Conservation (phyloP, 331 rosid genomes). For the Acacia concinna region DNA sequence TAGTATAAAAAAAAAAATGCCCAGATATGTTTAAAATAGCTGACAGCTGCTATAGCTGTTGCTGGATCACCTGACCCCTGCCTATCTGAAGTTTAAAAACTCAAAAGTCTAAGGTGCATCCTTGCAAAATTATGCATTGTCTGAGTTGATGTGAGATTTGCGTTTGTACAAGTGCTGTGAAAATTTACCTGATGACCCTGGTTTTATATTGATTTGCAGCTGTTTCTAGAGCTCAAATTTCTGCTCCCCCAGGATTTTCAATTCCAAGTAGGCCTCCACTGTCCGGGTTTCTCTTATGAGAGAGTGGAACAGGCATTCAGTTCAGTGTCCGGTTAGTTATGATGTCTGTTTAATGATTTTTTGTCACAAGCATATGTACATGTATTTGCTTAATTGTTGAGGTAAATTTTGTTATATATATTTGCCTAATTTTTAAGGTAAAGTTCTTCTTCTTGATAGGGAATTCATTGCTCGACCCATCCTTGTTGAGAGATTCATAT, state of each 20-base stretch:
- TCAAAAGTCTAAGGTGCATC: not conserved
- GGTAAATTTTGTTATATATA: not conserved
- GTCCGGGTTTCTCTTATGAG: constrained; percentile 90
- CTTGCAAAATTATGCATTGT: not conserved
- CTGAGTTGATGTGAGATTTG: not conserved
- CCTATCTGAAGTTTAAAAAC: not conserved
- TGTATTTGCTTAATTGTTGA: not conserved
- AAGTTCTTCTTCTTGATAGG: constrained; percentile 46
- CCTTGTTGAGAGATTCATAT: constrained; percentile 73
- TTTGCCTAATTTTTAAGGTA: not conserved
- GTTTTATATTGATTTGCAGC: constrained; percentile 44
- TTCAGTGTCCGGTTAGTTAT: constrained; percentile 65
- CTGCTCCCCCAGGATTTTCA: constrained; percentile 97
- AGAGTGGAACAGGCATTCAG: constrained; percentile 74
- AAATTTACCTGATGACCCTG: constrained; percentile 6
- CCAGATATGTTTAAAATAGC: not conserved
- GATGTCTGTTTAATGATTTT: not conserved
- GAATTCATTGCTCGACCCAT: constrained; percentile 58
- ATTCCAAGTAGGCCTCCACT: constrained; percentile 91
- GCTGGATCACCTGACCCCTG: not conserved
- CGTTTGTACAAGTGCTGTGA: constrained; percentile 1
- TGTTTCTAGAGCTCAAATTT: constrained; percentile 84
- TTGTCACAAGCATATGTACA: not conserved
- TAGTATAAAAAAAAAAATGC: not conserved
- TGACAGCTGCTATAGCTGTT: constrained; percentile 10